phyloP scores from a whole-genome alignment of 1,284 basidiomycete species.

The Apiotrichum gamsii region DNA sequence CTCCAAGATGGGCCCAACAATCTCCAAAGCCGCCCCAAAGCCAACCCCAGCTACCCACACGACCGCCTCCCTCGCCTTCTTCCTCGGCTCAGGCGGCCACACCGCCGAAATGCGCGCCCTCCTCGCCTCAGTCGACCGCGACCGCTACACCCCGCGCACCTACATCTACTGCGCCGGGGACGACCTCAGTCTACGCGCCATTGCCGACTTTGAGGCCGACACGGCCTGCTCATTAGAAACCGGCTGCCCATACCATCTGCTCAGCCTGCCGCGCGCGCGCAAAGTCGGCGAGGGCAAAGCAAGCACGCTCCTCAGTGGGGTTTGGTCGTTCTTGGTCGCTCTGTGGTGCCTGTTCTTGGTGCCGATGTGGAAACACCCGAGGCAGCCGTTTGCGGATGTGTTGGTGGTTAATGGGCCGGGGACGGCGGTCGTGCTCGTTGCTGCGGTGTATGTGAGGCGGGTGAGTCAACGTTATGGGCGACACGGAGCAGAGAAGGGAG shows the following conservation, averaged over 20 bases:
- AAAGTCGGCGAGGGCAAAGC: conserved; percentile 70
- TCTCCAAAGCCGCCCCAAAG: too few relatives aligned
- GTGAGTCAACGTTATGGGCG: conserved; percentile 51
- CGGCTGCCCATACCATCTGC: conserved; percentile 44
- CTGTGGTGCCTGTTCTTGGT: conserved; percentile 56
- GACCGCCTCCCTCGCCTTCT: conserved; percentile 49
- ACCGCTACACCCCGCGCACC: conserved; percentile 66
- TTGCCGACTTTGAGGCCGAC: conserved; percentile 57
- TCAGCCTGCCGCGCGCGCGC: conserved; percentile 76
- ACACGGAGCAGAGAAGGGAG: too few relatives aligned
- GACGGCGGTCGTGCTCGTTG: conserved; percentile 76
- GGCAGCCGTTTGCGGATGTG: conserved; percentile 60
- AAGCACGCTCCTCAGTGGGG: conserved; percentile 61
- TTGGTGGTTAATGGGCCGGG: conserved; percentile 92
- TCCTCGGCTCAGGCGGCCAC: conserved; percentile 79
- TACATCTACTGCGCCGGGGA: conserved; percentile 85
- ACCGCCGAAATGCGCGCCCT: conserved; percentile 80
- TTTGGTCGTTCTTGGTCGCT: conserved; percentile 57
- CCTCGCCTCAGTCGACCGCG: conserved; percentile 66
- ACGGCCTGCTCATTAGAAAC: too few relatives aligned
- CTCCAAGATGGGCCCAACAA: too few relatives aligned
- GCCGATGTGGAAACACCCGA: conserved; percentile 46
- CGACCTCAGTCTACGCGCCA: conserved; percentile 48
- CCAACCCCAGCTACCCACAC: too few relatives aligned
- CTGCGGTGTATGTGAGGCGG: conserved; percentile 65